Base-by-base conservation (phyloP, 192 early-diverging fungal genomes). In the Umbelopsis ramanniana region DNA sequence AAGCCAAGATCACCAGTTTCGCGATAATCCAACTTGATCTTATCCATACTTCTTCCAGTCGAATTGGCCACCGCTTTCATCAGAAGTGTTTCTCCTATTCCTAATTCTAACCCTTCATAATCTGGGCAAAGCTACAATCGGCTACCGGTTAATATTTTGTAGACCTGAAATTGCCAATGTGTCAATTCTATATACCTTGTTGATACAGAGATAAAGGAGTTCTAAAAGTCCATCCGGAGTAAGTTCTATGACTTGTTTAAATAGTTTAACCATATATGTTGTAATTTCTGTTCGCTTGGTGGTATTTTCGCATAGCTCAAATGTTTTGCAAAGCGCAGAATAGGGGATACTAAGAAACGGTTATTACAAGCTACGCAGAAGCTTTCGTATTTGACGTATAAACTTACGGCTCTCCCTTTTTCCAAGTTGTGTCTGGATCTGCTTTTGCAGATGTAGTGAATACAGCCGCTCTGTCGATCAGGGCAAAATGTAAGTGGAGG, bases 61-160 rank as follows among this genome's bases (percentile, higher is more conserved):
- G 94, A 91, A 52, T 92, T 77, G 3, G 93, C 97, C 75, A 99
- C 93, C 11, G 95, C 93, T 75, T 98, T 98, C 72, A 97, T 91
- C 38, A 99, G 78, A 6, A 96, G 84, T 21, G 92, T 91, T 73
- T 98, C 97, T 38, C 98, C 98, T 68, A 99, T 91, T 7, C 97
- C 97, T 24, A 99, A 83, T 82, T 99, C 98, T 26, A 96, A 83
- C 29, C 93, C 94, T 82, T 98, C 95, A 76, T 97, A 95, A 71
- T 99, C 96, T 0, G 98, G 96, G 70, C 92, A 87, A 75, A 92
- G 79, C 93, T 95, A 71, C 6, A 26, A 38, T 71, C n/a, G 83
- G 29, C 29, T 3, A 43, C 2, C 8, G 33, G 50, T 67, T 35
- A 60, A 21, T 12, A 43, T 47, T 21, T 2, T 17, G 29, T 63